Evolutionary conservation across 192 early-diverging fungal genomes (phyloP).

Genomic region (Umbelopsis sp.): DNA sequence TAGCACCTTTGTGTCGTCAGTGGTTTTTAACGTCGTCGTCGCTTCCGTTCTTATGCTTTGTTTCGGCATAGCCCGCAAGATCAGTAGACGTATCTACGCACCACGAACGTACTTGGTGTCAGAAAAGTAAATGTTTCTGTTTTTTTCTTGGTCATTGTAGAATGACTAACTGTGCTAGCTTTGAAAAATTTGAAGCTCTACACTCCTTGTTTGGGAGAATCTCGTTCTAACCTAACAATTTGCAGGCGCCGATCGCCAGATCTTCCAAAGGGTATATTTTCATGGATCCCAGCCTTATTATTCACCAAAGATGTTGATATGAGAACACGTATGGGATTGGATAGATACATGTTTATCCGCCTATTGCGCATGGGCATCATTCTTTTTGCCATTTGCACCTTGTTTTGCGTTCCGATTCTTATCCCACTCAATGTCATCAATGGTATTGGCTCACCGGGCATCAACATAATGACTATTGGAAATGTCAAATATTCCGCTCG

Average conservation of each 20-base stretch:
- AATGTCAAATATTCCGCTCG: constrained; percentile 61
- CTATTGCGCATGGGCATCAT: constrained; percentile 69
- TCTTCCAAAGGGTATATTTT: constrained; percentile 52
- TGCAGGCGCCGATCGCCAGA: constrained; percentile 55
- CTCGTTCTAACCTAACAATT: not conserved
- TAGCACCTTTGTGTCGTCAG: constrained; percentile 68
- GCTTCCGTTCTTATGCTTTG: constrained; percentile 53
- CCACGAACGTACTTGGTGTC: constrained; percentile 69
- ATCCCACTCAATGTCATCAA: constrained; percentile 73
- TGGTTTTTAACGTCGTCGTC: constrained; percentile 67
- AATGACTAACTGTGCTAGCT: not conserved
- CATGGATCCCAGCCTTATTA: constrained; percentile 65
- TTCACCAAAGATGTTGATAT: constrained; percentile 55
- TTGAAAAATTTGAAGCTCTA: not conserved
- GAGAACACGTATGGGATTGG: constrained; percentile 63
- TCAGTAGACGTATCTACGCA: constrained; percentile 68
- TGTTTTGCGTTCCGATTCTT: constrained; percentile 61
- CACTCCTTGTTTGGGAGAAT: not conserved
- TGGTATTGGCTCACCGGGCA: constrained; percentile 47
- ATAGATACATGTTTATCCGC: constrained; percentile 80
- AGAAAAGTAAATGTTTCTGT: constrained; percentile 47
- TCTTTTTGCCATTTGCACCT: constrained; percentile 60
- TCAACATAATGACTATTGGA: constrained; percentile 67
- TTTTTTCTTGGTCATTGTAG: not conserved
- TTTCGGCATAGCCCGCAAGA: constrained; percentile 70